Percentiles rank a stretch among this genome's conserved stretches.
Evolutionary conservation across 2,329 filamentous ascomycete genomes (phyloP).

Genomic region (Coniosporium tulheliwenetii): DNA sequence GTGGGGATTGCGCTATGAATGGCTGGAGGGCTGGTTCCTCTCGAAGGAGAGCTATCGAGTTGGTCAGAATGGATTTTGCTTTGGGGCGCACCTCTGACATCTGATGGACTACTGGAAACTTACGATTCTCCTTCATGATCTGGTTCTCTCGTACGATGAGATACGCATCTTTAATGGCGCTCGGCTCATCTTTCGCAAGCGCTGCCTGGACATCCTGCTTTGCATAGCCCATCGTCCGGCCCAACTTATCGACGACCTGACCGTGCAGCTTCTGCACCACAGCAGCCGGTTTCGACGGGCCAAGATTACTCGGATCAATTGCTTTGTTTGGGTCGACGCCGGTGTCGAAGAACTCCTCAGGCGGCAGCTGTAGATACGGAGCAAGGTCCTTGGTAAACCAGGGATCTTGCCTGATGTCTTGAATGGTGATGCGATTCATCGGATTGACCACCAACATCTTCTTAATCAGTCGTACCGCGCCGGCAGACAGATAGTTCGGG

Average conservation of each 20-base stretch:
- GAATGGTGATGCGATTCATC: conserved; percentile 83
- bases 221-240: conserved; percentile 95
- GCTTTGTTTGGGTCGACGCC: conserved; percentile 88
- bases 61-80: background rate
- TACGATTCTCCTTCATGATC: conserved; percentile 87
- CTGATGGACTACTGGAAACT: conserved; percentile 24
- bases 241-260: conserved; percentile 86
- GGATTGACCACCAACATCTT: conserved; percentile 93
- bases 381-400: conserved; percentile 89
- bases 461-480: conserved; percentile 69
- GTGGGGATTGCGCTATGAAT: conserved; percentile 41
- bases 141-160: conserved; percentile 97
- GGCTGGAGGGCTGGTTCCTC: conserved; percentile 33
- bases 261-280: conserved; percentile 84
- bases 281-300: conserved; percentile 59
- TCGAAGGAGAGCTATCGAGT: conserved; percentile 34
- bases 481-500: conserved; percentile 76
- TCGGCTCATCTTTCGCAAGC: conserved; percentile 79
- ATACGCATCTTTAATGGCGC: conserved; percentile 97
- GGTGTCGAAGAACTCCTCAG: conserved; percentile 84
- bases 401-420: conserved; percentile 80
- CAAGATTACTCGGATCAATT: conserved; percentile 69
- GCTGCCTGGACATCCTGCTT: conserved; percentile 92
- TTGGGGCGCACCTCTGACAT: background rate
- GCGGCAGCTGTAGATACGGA: conserved; percentile 69